Base-by-base conservation (phyloP, 306 rosid genomes). In the Chamaecrista fasciculata region DNA sequence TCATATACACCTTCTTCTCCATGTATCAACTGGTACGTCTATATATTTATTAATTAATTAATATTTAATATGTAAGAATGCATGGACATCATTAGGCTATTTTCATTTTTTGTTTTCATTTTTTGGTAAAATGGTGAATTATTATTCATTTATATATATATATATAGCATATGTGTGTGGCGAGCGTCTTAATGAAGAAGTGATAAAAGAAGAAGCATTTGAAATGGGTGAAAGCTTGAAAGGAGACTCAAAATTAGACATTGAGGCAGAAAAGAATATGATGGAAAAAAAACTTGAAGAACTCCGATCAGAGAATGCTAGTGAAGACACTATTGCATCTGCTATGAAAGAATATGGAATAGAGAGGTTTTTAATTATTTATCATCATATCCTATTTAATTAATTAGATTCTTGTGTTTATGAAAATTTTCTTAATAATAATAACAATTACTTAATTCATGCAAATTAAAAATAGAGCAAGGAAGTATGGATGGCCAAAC, bases 401-500 rank as follows among this genome's bases (percentile, higher is more conserved):
- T 3, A 26, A 26, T n/a, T 47, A 55, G 14, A 0, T 8, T 14
- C 4, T 2, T 5, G 18, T 8, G 5, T 6, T 3, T 71, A 21
- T 1, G 1, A n/a, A 1, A n/a, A n/a, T n/a, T 33, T 18, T 2
- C 4, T 11, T n/a, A 1, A 2, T 33, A 1, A 9, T 16, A 0
- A 8, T 6, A 50, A 53, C 23, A 1, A 11, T 12, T 15, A 3
- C 11, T 46, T 36, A 3, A 53, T 1, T 51, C 21, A 10, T 7
- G 46, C 7, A 3, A 40, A n/a, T n/a, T n/a, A 9, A 50, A 67
- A 25, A 1, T 28, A 81, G 84, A 57, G 78, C 82, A 8, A 81
- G 76, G 12, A 6, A 64, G 16, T 76, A 74, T 28, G 90, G 85
- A 29, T 80, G 85, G 87, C 80, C 76, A 67, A 71, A 82, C 44